A percentile compares a stretch with the other conserved stretches of the same genome.
These are phyloP conservation scores for Penicillium sp. DNA, from an alignment of 2,329 filamentous ascomycete genomes.

Conservation along the genomic window DNA sequence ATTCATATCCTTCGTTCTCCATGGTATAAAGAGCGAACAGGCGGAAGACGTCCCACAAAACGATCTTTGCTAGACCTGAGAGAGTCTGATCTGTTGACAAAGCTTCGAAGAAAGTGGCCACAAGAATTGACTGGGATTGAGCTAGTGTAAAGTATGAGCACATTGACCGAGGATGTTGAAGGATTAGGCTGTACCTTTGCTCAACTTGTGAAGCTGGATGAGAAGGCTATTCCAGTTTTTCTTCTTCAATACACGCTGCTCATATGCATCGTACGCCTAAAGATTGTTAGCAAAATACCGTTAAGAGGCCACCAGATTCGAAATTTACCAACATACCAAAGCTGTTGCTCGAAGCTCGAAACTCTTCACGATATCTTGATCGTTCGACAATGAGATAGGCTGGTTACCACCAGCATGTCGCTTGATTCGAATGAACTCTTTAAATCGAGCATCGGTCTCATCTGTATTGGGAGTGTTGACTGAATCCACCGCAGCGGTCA, in stretches of 20 bases:
- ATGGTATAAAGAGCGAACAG: slow-evolving; percentile 58
- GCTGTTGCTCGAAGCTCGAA: slow-evolving; percentile 25
- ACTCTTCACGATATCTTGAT: slow-evolving; percentile 23
- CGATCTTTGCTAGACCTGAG: slow-evolving; percentile 32
- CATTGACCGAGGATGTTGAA: not conserved
- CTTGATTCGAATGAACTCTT: slow-evolving; percentile 20
- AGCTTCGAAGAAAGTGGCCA: slow-evolving; percentile 54
- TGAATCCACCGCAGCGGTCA: slow-evolving; percentile 45
- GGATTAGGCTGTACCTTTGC: slow-evolving; percentile 28
- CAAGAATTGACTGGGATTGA: slow-evolving; percentile 58
- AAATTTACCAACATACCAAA: slow-evolving; percentile 13
- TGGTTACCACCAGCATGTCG: not conserved
- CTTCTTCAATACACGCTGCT: slow-evolving; percentile 53
- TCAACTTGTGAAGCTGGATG: slow-evolving; percentile 40
- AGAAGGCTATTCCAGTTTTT: slow-evolving; percentile 55
- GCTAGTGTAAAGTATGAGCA: slow-evolving; percentile 32
- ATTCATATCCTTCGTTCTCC: slow-evolving; percentile 46
- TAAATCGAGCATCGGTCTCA: slow-evolving; percentile 27
- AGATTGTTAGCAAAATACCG: slow-evolving; percentile 8
- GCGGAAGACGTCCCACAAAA: slow-evolving; percentile 53
- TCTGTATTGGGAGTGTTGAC: slow-evolving; percentile 12
- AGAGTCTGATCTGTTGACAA: slow-evolving; percentile 38
- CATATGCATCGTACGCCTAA: slow-evolving; percentile 47
- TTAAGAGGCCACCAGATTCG: not conserved
- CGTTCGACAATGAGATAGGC: slow-evolving; percentile 15